Percentiles rank a stretch among this genome's conserved stretches.
Conservation (phyloP, 2,329 filamentous ascomycete genomes). For the Microsporum ferrugineum region DNA sequence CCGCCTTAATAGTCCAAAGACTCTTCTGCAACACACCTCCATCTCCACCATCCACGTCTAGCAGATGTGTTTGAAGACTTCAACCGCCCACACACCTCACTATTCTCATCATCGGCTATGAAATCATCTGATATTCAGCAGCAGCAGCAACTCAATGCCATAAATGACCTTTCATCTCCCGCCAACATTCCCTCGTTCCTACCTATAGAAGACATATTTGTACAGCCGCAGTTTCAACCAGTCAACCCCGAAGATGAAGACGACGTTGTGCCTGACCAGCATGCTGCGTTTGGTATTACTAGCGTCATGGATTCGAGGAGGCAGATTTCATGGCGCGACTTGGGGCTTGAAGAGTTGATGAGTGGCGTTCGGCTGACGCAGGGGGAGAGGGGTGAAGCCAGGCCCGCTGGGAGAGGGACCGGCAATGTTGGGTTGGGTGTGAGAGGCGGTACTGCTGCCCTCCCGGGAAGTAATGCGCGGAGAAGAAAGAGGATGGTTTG, state of each 20-base stretch:
- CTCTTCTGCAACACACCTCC: constrained; percentile 38
- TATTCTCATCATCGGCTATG: constrained; percentile 15
- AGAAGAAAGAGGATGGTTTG: constrained; percentile 29
- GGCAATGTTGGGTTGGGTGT: constrained; percentile 30
- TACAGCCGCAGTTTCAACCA: constrained; percentile 50
- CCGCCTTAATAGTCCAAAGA: constrained; percentile 35
- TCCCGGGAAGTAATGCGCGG: constrained; percentile 20
- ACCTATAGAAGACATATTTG: constrained; percentile 50
- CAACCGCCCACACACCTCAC: constrained; percentile 34
- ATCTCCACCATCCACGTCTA: constrained; percentile 38
- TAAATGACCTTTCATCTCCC: constrained; percentile 6
- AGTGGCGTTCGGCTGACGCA: constrained; percentile 19
- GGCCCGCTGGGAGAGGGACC: constrained; percentile 33
- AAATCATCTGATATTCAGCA: background rate
- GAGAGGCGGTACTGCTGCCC: constrained; percentile 22
- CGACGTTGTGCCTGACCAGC: constrained; percentile 55
- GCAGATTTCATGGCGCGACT: constrained; percentile 48
- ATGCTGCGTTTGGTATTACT: constrained; percentile 56
- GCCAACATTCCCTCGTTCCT: constrained; percentile 31
- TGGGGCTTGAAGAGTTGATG: constrained; percentile 44
- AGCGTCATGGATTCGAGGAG: constrained; percentile 46
- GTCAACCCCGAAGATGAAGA: constrained; percentile 57
- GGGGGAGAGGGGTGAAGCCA: constrained; percentile 17
- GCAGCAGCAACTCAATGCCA: background rate
- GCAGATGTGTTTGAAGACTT: constrained; percentile 43